Conservation (phyloP, 129 eudicot species). For the Chrysanthemum seticuspe region DNA sequence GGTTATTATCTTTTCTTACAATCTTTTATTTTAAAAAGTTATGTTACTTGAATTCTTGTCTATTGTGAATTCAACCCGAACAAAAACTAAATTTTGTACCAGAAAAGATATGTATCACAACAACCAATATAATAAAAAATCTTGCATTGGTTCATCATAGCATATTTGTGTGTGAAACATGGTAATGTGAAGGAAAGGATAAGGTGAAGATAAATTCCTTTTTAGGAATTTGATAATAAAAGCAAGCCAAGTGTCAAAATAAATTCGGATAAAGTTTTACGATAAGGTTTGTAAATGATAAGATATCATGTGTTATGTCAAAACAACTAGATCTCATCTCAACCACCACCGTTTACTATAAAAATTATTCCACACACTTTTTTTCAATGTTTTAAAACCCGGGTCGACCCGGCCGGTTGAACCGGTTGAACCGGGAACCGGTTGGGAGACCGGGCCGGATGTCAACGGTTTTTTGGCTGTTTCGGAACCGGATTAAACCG, state of each 20-base stretch:
- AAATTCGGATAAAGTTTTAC: conserved; percentile 21
- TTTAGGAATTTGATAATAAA: conserved; percentile 22
- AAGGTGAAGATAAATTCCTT: conserved; percentile 26
- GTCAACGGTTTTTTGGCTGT: too few relatives aligned
- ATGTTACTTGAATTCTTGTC: too few relatives aligned
- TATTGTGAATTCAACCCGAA: too few relatives aligned
- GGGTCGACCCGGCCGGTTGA: too few relatives aligned
- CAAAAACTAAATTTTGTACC: too few relatives aligned
- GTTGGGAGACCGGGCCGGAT: too few relatives aligned
- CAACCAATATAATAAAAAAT: too few relatives aligned
- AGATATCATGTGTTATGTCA: conserved; percentile 37
- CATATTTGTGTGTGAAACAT: conserved; percentile 25
- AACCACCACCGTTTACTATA: conserved; percentile 25
- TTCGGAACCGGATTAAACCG: too few relatives aligned
- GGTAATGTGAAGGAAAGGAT: conserved; percentile 18
- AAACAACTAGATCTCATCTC: conserved; percentile 7
- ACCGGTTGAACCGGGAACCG: too few relatives aligned
- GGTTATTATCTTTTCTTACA: too few relatives aligned
- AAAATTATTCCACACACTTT: neutral
- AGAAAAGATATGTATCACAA: neutral
- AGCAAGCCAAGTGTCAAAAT: conserved; percentile 33
- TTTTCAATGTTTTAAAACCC: too few relatives aligned
- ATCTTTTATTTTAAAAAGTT: too few relatives aligned
- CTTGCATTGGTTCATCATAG: neutral
- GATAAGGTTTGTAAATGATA: conserved; percentile 36